A percentile compares a stretch with the other conserved stretches of the same genome.
phyloP scores from a whole-genome alignment of 2,329 filamentous ascomycete species.

The Davidsoniella neocaledoniae region DNA sequence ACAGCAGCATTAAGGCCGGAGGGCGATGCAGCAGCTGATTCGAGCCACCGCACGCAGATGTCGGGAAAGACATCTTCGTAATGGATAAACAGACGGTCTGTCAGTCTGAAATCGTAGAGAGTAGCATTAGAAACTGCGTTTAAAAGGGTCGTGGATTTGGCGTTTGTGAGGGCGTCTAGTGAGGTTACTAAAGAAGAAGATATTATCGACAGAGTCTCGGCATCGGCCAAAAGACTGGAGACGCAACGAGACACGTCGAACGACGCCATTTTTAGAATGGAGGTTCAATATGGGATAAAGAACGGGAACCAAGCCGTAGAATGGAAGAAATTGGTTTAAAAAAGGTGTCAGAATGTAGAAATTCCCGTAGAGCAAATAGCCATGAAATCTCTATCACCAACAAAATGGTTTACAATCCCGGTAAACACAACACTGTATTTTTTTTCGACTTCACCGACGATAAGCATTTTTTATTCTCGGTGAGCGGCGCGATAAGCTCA shows the following conservation, averaged over 20 bases:
- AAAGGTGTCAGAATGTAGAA: no score
- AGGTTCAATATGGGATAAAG: no score
- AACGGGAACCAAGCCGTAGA: not conserved
- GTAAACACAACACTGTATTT: slow-evolving; percentile 1
- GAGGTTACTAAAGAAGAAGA: slow-evolving; percentile 24
- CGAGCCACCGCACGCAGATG: slow-evolving; percentile 63
- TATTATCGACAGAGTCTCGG: slow-evolving; percentile 22
- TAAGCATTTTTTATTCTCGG: slow-evolving; percentile 10
- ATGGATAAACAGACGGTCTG: slow-evolving; percentile 55
- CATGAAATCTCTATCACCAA: slow-evolving; percentile 9
- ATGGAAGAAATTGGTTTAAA: not conserved
- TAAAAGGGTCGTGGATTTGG: slow-evolving; percentile 49
- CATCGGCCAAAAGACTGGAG: slow-evolving; percentile 12
- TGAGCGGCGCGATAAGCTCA: slow-evolving; percentile 3
- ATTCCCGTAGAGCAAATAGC: no score
- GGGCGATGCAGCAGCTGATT: not conserved
- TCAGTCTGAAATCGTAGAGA: slow-evolving; percentile 46
- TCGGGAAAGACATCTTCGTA: slow-evolving; percentile 67
- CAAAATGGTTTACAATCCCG: not conserved
- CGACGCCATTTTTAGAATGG: slow-evolving; percentile 10
- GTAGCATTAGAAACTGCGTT: slow-evolving; percentile 53
- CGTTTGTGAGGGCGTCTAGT: slow-evolving; percentile 25
- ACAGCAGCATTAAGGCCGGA: slow-evolving; percentile 29
- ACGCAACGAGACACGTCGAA: slow-evolving; percentile 13
- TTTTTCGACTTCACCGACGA: slow-evolving; percentile 11